phyloP scores from a whole-genome alignment of 257 asterid genomes.

The Fraxinus quadrangulata region DNA sequence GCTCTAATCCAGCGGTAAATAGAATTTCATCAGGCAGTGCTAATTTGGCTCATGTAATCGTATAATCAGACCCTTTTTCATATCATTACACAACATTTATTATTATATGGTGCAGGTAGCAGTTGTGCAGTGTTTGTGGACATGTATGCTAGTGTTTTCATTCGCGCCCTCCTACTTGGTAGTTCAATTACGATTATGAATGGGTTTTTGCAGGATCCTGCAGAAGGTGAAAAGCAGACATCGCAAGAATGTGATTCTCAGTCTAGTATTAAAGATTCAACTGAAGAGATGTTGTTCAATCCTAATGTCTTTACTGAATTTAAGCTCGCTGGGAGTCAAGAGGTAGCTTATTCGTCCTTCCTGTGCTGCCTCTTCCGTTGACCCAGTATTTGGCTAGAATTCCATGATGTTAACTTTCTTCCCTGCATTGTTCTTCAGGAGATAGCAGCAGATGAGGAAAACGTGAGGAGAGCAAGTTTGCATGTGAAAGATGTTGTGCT shows the following conservation, averaged over 20 bases:
- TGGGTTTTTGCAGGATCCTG: conserved; percentile 35
- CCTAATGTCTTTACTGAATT: conserved; percentile 90
- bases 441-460: conserved; percentile 75
- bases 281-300: conserved; percentile 66
- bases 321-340: conserved; percentile 74
- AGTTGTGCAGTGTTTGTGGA: background rate
- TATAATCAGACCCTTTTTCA: background rate
- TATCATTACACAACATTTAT: background rate
- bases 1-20: background rate
- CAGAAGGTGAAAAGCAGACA: conserved; percentile 38
- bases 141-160: background rate
- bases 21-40: background rate
- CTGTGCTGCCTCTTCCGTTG: conserved; percentile 10
- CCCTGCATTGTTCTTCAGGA: conserved; percentile 51
- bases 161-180: conserved; percentile 13
- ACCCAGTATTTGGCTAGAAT: conserved; percentile 11
- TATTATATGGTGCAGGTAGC: background rate
- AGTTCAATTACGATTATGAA: conserved; percentile 6
- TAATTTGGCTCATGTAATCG: background rate
- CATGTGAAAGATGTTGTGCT: conserved; percentile 70
- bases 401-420: conserved; percentile 18
- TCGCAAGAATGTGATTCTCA: conserved; percentile 38
- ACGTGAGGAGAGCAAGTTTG: conserved; percentile 71
- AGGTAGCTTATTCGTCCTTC: conserved; percentile 47
- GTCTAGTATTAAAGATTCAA: conserved; percentile 36